Evolutionary conservation across 257 asterid genomes (phyloP).

Genomic region (Solanum peruvianum): DNA sequence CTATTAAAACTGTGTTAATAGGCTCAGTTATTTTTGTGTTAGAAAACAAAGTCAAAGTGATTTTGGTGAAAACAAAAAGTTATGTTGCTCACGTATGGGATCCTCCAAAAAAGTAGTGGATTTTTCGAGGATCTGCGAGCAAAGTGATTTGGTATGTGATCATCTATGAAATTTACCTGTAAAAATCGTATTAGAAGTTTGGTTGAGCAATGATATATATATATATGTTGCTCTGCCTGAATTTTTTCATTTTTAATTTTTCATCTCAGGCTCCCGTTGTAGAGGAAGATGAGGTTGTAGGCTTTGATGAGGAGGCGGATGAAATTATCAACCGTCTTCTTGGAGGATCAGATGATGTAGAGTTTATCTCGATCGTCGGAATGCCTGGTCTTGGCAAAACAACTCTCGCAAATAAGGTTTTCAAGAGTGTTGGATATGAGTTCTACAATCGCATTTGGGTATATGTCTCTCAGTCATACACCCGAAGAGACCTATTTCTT

Average conservation of each 20-base stretch:
- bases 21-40: too few relatives aligned
- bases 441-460: not conserved
- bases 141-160: not conserved
- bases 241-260: not conserved
- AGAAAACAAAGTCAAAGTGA: too few relatives aligned
- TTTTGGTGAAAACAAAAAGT: too few relatives aligned
- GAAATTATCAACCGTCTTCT: conserved; percentile 1
- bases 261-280: not conserved
- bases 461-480: not conserved
- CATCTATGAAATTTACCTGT: not conserved
- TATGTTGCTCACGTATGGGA: too few relatives aligned
- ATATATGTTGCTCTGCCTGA: too few relatives aligned
- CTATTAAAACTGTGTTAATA: too few relatives aligned
- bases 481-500: not conserved
- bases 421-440: conserved; percentile 3
- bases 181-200: not conserved
- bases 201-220: not conserved
- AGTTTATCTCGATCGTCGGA: conserved; percentile 13
- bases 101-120: too few relatives aligned
- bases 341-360: not conserved
- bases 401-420: conserved; percentile 18
- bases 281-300: conserved; percentile 17
- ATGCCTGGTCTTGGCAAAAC: conserved; percentile 32
- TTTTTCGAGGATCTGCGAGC: too few relatives aligned
- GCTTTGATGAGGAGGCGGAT: conserved; percentile 8